These are phyloP conservation scores for Ramalina intermedia DNA, from an alignment of 495 filamentous ascomycete species.

Conservation along the genomic window DNA sequence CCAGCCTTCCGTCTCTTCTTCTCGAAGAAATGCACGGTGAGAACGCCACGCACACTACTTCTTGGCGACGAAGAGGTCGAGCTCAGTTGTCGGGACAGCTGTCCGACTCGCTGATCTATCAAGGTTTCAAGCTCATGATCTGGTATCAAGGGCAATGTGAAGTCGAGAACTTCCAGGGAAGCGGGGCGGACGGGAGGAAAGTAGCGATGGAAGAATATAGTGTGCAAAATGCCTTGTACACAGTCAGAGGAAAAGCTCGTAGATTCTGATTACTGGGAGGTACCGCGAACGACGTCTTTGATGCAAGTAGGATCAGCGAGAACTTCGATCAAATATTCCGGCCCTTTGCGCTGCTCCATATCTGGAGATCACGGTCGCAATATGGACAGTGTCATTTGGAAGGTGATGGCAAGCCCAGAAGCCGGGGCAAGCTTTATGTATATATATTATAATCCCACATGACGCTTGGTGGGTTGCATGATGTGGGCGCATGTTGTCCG, in stretches of 20 bases:
- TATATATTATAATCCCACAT: no score
- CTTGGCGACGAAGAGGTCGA: constrained; percentile 29
- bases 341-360: constrained; percentile 50
- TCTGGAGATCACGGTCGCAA: no score
- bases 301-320: constrained; percentile 70
- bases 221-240: constrained; percentile 69
- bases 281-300: constrained; percentile 86
- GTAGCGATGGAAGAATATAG: constrained; percentile 98
- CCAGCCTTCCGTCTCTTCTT: constrained; percentile 65
- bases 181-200: constrained; percentile 76
- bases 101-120: constrained; percentile 71
- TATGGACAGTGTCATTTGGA: no score
- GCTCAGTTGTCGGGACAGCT: constrained; percentile 51
- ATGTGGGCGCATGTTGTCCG: no score
- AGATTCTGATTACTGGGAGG: constrained; percentile 2
- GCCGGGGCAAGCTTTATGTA: no score
- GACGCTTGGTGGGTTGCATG: no score
- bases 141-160: constrained; percentile 78
- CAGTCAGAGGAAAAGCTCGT: constrained; percentile 2
- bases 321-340: constrained; percentile 73
- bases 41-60: constrained; percentile 54
- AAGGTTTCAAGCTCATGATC: constrained; percentile 83
- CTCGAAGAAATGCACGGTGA: constrained; percentile 90
- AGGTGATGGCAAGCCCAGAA: no score
- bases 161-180: constrained; percentile 78